Evolutionary conservation across 345 rosid species (phyloP).

Genomic region (Zanthoxylum bungeanum): DNA sequence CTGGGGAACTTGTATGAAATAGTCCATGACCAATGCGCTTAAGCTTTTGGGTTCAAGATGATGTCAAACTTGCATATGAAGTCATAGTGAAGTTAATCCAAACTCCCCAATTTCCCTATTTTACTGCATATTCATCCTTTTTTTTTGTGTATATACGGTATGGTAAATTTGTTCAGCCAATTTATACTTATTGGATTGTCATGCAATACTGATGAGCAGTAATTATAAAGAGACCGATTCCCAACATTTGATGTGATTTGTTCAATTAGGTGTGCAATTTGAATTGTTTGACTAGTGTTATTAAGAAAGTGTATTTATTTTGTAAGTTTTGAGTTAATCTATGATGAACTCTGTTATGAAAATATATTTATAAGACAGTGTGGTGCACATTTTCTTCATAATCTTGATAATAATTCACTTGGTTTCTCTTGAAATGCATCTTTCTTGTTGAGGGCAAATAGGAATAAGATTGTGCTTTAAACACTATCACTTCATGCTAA

Average conservation of each 20-base stretch:
- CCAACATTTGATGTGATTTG: background rate
- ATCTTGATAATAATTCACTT: background rate
- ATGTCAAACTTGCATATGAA: background rate
- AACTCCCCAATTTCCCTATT: background rate
- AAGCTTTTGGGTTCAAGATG: background rate
- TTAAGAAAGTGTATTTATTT: background rate
- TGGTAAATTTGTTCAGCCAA: background rate
- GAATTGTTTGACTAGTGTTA: background rate
- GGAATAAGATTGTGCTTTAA: background rate
- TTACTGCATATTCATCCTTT: background rate
- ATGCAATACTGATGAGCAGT: background rate
- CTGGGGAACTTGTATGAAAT: background rate
- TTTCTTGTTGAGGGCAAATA: background rate
- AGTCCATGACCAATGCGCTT: background rate
- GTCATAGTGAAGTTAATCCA: too few species aligned
- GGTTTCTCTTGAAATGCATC: background rate
- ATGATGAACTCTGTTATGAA: background rate
- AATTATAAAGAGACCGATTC: background rate
- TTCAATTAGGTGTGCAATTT: background rate
- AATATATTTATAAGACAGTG: background rate
- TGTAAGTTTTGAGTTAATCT: background rate
- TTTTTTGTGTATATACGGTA: background rate
- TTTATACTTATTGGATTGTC: background rate
- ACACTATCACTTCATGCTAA: background rate
- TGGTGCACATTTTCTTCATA: background rate